phyloP scores from a whole-genome alignment of 768 basidiomycete species.

The Coprinopsis marcescibilis region DNA sequence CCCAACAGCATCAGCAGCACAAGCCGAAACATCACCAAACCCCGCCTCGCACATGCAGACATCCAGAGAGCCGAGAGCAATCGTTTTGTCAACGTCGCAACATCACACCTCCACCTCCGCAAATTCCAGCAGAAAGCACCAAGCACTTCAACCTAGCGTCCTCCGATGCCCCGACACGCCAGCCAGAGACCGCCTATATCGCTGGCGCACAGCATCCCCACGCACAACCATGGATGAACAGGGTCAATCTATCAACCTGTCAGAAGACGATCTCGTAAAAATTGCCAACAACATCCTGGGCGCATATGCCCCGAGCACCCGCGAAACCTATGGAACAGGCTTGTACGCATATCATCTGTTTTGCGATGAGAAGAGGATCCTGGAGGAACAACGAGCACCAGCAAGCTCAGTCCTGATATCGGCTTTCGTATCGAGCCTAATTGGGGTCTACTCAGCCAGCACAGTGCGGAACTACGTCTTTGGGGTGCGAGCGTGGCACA shows the following conservation, averaged over 20 bases:
- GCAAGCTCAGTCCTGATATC: conserved; percentile 18
- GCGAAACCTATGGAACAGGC: conserved; percentile 30
- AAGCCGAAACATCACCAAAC: conserved; percentile 5
- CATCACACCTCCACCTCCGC: background rate
- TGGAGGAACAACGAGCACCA: conserved; percentile 28
- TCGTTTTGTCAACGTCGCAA: too few species aligned
- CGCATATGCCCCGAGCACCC: conserved; percentile 26
- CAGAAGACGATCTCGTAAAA: conserved; percentile 16
- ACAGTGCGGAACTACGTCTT: conserved; percentile 32
- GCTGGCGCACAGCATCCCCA: conserved; percentile 20
- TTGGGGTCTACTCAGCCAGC: conserved; percentile 25
- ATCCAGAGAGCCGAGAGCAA: too few species aligned
- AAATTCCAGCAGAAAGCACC: background rate
- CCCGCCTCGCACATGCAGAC: background rate
- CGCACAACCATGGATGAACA: conserved; percentile 1
- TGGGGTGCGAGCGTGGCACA: conserved; percentile 41
- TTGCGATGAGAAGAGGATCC: conserved; percentile 26
- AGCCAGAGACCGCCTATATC: conserved; percentile 18
- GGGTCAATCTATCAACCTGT: conserved; percentile 7
- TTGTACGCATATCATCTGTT: conserved; percentile 33
- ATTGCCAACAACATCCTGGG: conserved; percentile 20
- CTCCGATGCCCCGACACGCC: conserved; percentile 21
- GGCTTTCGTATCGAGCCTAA: conserved; percentile 24
- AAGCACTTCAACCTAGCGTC: conserved; percentile 13
- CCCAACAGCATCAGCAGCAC: background rate